Evolutionary conservation across 202 grass and related monocot species (phyloP).

Genomic region (Schoenoplectus triqueter): DNA sequence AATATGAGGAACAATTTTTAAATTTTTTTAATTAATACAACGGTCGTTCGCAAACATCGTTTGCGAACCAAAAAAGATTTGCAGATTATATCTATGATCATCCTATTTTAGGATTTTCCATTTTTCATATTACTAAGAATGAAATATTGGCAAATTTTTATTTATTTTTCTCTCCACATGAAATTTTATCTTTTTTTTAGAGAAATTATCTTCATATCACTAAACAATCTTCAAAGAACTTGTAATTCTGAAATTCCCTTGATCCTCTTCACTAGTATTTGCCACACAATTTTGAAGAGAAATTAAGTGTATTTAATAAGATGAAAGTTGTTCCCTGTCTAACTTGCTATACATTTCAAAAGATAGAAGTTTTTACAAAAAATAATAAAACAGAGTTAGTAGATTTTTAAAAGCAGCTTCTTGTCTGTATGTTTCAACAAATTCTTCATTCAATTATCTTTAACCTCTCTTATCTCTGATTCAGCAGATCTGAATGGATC

Average conservation of each 20-base stretch:
- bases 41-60: background rate
- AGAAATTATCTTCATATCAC: background rate
- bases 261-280: background rate
- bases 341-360: background rate
- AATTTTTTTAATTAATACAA: background rate
- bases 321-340: background rate
- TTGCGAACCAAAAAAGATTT: background rate
- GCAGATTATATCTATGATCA: background rate
- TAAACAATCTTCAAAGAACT: background rate
- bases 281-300: background rate
- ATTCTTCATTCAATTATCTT: background rate
- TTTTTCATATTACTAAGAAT: background rate
- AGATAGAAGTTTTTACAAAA: background rate
- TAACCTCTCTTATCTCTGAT: background rate
- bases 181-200: background rate
- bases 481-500: slow-evolving; percentile 1
- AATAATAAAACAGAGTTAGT: background rate
- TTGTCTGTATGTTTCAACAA: background rate
- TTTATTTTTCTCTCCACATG: background rate
- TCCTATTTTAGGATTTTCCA: background rate
- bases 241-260: background rate
- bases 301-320: background rate
- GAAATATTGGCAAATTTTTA: background rate
- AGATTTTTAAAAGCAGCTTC: background rate
- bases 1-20: background rate